Evolutionary conservation across 257 asterid species (phyloP), one percentile per base, ranked within the genome.

Genomic region (Verbena officinalis): DNA sequence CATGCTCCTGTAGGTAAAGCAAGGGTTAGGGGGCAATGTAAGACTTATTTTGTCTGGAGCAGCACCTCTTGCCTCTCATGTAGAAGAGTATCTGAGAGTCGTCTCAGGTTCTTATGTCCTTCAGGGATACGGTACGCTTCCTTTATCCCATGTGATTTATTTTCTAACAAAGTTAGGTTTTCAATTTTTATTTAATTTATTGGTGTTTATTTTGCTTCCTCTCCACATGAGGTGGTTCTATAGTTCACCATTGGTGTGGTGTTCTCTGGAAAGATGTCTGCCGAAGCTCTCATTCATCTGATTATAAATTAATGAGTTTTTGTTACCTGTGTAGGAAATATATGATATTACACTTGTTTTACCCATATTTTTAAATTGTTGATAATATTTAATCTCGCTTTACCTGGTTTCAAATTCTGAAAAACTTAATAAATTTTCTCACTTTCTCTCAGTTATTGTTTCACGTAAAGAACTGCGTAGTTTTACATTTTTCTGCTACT

Each of bases 51-150:
- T 93, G 82, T 93, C 97, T 21, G 99, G 97, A 66, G 99, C 96
- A 72, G 99, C 99, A 43, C 99, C 99, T 64, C 97, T 93, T 71
- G 92, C 99, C 67, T 67, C 95, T 27, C 96, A 93, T 62, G 95
- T 93, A 24, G 99, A 93, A 72, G 95, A 87, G 78, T 93, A 53
- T 82, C 76, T 93, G 65, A 78, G 95, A 78, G 95, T 93, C 21
- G 97, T 90, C 34, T 63, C 96, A 65, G 77, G 99, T 53, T 57
- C 87, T 73, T 78, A 84, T 46, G 95, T 90, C 69, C 96, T 90
- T 73, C 99, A 93, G 74, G 99, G 99, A 86, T 93, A 93, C 54
- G 99, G 99, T 93, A 90, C 34, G 56, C 69, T 62, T 33, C 69
- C 39, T 59, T 57, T 55, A 10, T 62, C 45, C 50, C 55, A n/a